Percentiles rank a stretch among this genome's conserved stretches.
Evolutionary conservation across 1,139 yeast genomes (phyloP).

Genomic region (Arxiozyma bovina): DNA sequence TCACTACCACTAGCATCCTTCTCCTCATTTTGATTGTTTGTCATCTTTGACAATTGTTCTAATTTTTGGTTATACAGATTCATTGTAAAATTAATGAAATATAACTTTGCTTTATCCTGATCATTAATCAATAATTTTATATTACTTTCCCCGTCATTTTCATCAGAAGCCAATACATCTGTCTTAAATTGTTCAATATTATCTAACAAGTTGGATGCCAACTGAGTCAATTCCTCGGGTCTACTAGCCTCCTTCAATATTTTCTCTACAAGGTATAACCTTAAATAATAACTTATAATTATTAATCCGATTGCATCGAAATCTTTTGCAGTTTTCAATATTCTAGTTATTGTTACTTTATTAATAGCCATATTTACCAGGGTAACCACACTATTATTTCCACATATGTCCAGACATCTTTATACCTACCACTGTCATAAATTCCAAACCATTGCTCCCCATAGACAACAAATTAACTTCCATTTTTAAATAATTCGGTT

Average conservation of each 20-base stretch:
- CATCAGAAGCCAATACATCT: slow-evolving; percentile 7
- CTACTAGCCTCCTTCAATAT: slow-evolving; percentile 17
- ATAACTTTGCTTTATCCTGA: slow-evolving; percentile 24
- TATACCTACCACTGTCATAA: background rate
- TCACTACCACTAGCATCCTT: background rate
- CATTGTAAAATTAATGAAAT: slow-evolving; percentile 25
- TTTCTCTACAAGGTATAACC: slow-evolving; percentile 25
- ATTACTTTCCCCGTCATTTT: slow-evolving; percentile 9
- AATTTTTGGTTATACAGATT: slow-evolving; percentile 26
- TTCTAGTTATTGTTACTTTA: slow-evolving; percentile 6
- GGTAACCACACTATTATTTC: background rate
- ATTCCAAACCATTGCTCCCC: background rate
- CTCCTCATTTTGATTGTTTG: background rate
- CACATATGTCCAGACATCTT: background rate
- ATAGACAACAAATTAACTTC: background rate
- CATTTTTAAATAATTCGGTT: background rate
- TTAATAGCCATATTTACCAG: background rate
- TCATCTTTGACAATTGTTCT: slow-evolving; percentile 18
- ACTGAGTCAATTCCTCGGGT: slow-evolving; percentile 16
- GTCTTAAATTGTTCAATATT: slow-evolving; percentile 23
- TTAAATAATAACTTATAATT: slow-evolving; percentile 26
- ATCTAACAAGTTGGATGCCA: slow-evolving; percentile 22
- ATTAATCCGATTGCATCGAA: slow-evolving; percentile 20
- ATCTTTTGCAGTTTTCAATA: slow-evolving; percentile 19
- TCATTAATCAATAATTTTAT: slow-evolving; percentile 18